Conservation (phyloP, 2,329 filamentous ascomycete species). For the Corinectria fuckeliana region DNA sequence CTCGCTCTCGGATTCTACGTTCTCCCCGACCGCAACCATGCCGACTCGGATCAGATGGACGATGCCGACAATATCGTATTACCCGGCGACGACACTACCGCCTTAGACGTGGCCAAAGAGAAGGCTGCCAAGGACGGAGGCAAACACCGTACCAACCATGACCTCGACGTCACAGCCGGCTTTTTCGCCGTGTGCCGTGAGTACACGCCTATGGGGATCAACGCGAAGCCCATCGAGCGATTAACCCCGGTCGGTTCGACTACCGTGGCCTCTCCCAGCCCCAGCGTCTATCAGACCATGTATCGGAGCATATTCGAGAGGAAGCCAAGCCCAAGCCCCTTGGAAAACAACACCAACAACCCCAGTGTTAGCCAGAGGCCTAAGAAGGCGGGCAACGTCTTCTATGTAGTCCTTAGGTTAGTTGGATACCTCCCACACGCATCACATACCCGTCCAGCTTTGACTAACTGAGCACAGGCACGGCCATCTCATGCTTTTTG, state of each 20-base stretch:
- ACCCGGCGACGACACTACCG: constrained; percentile 68
- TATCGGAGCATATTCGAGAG: constrained; percentile 95
- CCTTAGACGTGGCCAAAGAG: constrained; percentile 64
- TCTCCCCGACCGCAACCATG: constrained; percentile 61
- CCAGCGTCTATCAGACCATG: constrained; percentile 97
- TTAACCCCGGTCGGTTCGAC: constrained; percentile 78
- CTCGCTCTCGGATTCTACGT: constrained; percentile 73
- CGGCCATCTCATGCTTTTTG: constrained; percentile 96
- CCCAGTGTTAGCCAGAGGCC: constrained; percentile 59
- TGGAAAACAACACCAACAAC: constrained; percentile 57
- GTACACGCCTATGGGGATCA: constrained; percentile 89
- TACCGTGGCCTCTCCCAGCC: constrained; percentile 79
- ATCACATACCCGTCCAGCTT: constrained; percentile 9
- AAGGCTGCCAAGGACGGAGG: constrained; percentile 66
- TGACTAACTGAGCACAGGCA: constrained; percentile 61
- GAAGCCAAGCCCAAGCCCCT: constrained; percentile 58
- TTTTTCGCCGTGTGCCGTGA: constrained; percentile 96
- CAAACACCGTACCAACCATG: constrained; percentile 61
- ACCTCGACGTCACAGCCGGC: constrained; percentile 82
- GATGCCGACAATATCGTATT: constrained; percentile 55
- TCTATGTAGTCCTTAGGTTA: constrained; percentile 88
- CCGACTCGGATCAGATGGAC: constrained; percentile 36
- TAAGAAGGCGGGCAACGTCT: constrained; percentile 81
- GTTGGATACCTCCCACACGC: constrained; percentile 26
- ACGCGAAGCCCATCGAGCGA: constrained; percentile 89